Base-by-base conservation (phyloP, 2,329 filamentous ascomycete species). In the Pleoardoris graminearum region DNA sequence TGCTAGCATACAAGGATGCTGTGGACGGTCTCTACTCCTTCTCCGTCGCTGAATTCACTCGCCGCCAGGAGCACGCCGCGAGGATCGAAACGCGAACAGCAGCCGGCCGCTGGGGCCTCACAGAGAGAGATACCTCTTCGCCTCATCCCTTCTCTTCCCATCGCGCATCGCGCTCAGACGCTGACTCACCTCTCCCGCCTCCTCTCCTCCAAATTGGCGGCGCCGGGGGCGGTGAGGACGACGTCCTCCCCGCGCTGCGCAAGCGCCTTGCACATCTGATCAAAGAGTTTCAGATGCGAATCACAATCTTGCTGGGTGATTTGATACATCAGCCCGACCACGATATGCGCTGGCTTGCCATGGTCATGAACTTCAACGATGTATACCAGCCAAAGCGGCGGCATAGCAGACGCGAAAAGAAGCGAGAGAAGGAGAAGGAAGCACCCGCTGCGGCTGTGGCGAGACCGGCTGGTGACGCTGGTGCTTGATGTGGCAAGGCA, bases 301-400 rank as follows among this genome's bases (percentile, higher is more conserved):
- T 97, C 43, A 91, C 91, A 70, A 80, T 92, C 35, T 77, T 99
- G 49, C 79, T 99, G 3, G 91, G 94, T 12, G 95, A 99, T 71
- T 74, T 99, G 58, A 89, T 91, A 7, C 93, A 95, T 75, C 93
- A 97, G 75, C 88, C 91, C 0, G 94, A 99, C 71, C 87, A 92
- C 46, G 94, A 99, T 72, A 90, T 99, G 86, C 83, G 93, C 49
- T 97, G 97, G 79, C 77, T 99, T 60, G 94, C 91, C 33, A 91
- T 97, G 41, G 90, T 94, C 35, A 97, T 99, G 91, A 99, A 97
- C 76, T 99, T 97, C 75, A 99, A 99, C 75, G 93, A 97, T 71
- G 89, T 96, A 22, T 97, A 97, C 74, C 84, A 90, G 74, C 89
- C 90, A 12, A 83, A 86, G 38, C 81, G 86, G 65, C 83, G 86